These are phyloP conservation scores for Articulospora tetracladia DNA, from an alignment of 495 filamentous ascomycete genomes.

Conservation along the genomic window DNA sequence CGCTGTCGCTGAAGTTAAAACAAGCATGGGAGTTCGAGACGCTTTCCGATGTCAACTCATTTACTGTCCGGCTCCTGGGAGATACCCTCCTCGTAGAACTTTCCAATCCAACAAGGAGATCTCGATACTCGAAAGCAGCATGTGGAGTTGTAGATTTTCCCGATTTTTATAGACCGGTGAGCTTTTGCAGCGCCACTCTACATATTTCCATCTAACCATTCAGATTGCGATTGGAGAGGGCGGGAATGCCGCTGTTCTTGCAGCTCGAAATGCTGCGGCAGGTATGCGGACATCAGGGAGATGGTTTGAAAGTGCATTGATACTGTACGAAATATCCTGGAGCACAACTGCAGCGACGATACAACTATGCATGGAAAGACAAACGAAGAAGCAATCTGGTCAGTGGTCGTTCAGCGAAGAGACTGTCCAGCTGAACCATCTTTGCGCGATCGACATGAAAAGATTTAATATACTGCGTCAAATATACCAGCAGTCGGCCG, in stretches of 20 bases:
- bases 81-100: neutral
- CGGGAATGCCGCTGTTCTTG: neutral
- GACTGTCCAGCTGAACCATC: no score
- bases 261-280: neutral
- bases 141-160: slow-evolving; percentile 6
- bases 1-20: neutral
- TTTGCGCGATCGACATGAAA: neutral
- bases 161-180: slow-evolving; percentile 9
- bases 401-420: neutral
- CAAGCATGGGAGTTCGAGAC: slow-evolving; percentile 1
- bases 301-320: slow-evolving; percentile 4
- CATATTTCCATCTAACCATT: neutral
- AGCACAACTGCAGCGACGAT: neutral
- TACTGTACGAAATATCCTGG: slow-evolving; percentile 8
- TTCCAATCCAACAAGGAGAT: neutral
- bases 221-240: neutral
- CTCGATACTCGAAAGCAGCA: neutral
- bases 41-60: neutral
- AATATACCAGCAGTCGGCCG: neutral
- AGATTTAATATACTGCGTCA: slow-evolving; percentile 4
- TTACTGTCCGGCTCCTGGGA: neutral
- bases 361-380: slow-evolving; percentile 1
- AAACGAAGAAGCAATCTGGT: neutral
- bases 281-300: neutral
- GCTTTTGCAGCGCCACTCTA: neutral